phyloP scores from a whole-genome alignment of 163 green algal genomes.

The Trebouxiophyceae sp. region DNA sequence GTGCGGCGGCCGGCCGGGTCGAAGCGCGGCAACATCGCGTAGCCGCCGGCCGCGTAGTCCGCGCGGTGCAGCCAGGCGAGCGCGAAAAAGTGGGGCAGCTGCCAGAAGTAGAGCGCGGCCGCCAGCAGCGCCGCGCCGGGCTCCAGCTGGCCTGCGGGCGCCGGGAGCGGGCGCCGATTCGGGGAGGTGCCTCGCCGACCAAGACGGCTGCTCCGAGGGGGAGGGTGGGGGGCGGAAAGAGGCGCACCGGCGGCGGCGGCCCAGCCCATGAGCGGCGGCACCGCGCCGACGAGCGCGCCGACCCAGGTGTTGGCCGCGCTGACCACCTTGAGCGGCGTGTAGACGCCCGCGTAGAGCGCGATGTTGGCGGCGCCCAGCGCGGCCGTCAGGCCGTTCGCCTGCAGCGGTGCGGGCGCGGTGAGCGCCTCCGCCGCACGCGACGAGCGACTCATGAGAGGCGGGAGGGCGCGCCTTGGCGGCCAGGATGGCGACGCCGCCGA shows the following conservation, averaged over 20 bases:
- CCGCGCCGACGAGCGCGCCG: constrained; percentile 92
- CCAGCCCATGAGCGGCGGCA: constrained; percentile 98
- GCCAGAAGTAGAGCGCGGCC: constrained; percentile 91
- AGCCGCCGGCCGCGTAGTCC: constrained; percentile 87
- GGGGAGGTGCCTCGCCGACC: too few species aligned
- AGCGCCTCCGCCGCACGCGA: too few species aligned
- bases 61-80: constrained; percentile 89
- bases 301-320: constrained; percentile 93
- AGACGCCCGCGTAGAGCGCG: constrained; percentile 87
- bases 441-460: too few species aligned
- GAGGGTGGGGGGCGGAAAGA: too few species aligned
- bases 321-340: constrained; percentile 96
- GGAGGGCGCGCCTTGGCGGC: constrained; percentile 19
- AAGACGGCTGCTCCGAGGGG: too few species aligned
- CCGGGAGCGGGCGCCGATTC: too few species aligned
- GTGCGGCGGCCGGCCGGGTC: constrained; percentile 78
- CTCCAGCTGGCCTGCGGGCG: constrained; percentile 67
- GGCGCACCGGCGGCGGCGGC: constrained; percentile 43
- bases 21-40: constrained; percentile 84
- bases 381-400: constrained; percentile 82
- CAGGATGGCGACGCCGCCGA: constrained; percentile 63
- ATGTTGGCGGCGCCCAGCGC: constrained; percentile 90
- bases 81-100: constrained; percentile 98
- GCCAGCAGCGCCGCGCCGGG: constrained; percentile 70
- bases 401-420: too few species aligned